phyloP scores from a whole-genome alignment of 805 yeast genomes.

The Starmerella floricola region DNA sequence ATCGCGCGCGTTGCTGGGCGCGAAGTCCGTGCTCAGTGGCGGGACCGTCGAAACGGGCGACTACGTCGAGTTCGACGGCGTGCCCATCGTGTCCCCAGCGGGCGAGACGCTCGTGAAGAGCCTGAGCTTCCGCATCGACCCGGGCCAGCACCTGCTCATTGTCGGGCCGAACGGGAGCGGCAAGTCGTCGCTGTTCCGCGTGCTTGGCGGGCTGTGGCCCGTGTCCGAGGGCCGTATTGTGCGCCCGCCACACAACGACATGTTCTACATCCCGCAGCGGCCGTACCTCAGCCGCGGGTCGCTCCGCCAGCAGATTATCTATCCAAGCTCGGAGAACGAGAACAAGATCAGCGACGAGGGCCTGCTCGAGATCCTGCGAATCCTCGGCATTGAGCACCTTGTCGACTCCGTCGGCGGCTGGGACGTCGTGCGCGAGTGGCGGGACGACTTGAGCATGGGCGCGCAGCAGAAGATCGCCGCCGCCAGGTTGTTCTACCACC shows the following conservation, averaged over 20 bases:
- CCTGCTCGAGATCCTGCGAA: constrained; percentile 27
- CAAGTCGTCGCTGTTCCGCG: constrained; percentile 79
- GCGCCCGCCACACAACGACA: constrained; percentile 52
- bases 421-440: constrained; percentile 67
- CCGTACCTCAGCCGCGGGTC: constrained; percentile 76
- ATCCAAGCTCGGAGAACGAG: constrained; percentile 62
- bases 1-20: no score
- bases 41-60: constrained; percentile 25
- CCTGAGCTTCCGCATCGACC: constrained; percentile 57
- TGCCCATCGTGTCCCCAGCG: constrained; percentile 78
- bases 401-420: constrained; percentile 41
- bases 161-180: constrained; percentile 97
- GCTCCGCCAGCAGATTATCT: constrained; percentile 76
- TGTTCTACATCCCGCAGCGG: constrained; percentile 85
- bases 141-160: constrained; percentile 74
- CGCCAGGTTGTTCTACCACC: constrained; percentile 83
- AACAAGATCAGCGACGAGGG: constrained; percentile 28
- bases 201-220: constrained; percentile 91
- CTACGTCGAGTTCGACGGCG: constrained; percentile 52
- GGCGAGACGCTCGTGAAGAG: constrained; percentile 58
- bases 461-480: constrained; percentile 88
- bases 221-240: constrained; percentile 45
- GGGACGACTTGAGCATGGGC: constrained; percentile 77
- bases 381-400: constrained; percentile 28
- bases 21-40: not conserved